Evolutionary conservation across 1,284 basidiomycete genomes (phyloP).

Genomic region (Trametes pubescens): DNA sequence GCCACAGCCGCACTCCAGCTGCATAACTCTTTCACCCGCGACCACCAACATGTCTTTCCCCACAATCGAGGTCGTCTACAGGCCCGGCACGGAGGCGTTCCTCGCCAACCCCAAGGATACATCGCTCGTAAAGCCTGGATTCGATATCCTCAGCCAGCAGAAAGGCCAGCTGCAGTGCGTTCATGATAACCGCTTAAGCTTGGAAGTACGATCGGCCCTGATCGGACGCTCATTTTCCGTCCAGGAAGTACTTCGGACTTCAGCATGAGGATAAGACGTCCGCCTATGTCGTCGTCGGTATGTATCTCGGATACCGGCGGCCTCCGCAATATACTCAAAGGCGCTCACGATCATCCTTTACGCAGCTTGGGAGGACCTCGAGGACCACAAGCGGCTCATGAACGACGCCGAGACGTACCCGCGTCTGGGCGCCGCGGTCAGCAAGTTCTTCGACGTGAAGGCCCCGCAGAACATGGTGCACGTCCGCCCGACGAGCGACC

Average conservation of each 20-base stretch:
- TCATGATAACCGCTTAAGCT: neutral
- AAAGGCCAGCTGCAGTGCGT: constrained; percentile 34
- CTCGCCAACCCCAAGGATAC: constrained; percentile 28
- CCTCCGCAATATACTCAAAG: neutral
- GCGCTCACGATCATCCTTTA: neutral
- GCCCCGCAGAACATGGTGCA: constrained; percentile 27
- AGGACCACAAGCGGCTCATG: constrained; percentile 32
- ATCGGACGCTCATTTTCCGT: neutral
- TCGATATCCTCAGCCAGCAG: constrained; percentile 27
- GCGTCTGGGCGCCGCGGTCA: constrained; percentile 12
- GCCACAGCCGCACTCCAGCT: neutral
- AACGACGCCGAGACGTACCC: constrained; percentile 28
- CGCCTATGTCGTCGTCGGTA: constrained; percentile 31
- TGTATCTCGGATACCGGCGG: neutral
- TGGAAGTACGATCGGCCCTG: neutral
- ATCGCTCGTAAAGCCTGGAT: constrained; percentile 21
- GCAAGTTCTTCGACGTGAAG: constrained; percentile 9
- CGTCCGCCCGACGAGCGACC: constrained; percentile 31
- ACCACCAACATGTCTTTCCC: constrained; percentile 15
- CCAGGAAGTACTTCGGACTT: constrained; percentile 31
- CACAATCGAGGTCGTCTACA: constrained; percentile 17
- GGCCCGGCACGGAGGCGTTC: constrained; percentile 24
- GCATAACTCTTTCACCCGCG: neutral
- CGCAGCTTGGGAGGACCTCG: constrained; percentile 36
- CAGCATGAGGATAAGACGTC: constrained; percentile 33